A percentile compares a stretch with the other conserved stretches of the same genome.
These are phyloP conservation scores for Backusella westeae DNA, from an alignment of 192 early-diverging fungal species.

Conservation along the genomic window DNA sequence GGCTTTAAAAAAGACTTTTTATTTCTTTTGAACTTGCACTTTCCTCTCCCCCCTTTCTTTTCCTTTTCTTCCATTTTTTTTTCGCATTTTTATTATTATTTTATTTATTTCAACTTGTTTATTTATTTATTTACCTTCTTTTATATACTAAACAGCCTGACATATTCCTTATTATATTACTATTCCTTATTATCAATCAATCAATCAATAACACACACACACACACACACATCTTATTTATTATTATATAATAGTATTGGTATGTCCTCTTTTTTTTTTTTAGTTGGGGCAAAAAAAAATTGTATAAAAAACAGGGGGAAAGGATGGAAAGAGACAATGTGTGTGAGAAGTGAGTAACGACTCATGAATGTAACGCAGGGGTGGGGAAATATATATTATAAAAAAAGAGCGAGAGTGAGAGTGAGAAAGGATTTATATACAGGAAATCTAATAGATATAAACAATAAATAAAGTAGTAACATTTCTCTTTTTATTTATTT, in stretches of 20 bases:
- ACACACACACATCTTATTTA: not conserved
- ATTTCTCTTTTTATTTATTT: not conserved
- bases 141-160: not conserved
- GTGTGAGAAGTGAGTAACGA: not conserved
- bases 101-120: not conserved
- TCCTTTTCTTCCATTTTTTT: slow-evolving; percentile 1
- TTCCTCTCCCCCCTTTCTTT: not conserved
- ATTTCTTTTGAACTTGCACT: not conserved
- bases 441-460: not conserved
- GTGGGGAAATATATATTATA: not conserved
- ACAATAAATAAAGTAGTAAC: not conserved
- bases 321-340: not conserved
- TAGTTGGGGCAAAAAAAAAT: not conserved
- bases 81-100: slow-evolving; percentile 7
- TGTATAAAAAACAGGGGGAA: not conserved
- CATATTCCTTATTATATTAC: slow-evolving; percentile 1
- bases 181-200: not conserved
- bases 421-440: not conserved
- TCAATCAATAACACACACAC: not conserved
- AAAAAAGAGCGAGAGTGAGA: not conserved
- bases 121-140: not conserved
- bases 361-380: slow-evolving; percentile 2
- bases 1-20: not conserved
- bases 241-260: not conserved
- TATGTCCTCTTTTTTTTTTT: not conserved